Base-by-base conservation (phyloP, 192 early-diverging fungal genomes). In the Coemansia pectinata region DNA sequence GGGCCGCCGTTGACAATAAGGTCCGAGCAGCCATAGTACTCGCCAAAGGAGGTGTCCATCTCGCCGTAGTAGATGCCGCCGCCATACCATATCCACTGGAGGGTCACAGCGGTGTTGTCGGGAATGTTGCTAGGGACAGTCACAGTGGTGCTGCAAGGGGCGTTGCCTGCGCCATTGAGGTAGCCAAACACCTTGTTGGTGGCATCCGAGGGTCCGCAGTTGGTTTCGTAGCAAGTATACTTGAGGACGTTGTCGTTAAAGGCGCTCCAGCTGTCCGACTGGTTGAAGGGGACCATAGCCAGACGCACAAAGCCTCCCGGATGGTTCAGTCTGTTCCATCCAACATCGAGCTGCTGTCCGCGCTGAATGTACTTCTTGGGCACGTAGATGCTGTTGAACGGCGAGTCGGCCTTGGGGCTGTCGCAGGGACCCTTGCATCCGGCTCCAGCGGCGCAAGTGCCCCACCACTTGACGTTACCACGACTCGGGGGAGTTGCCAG, bases 41-140 rank as follows among this genome's bases (percentile, higher is more conserved):
- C 86, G 36, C 85, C 85, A 58, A 89, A 87, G n/a, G 85, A 86
- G 2, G 84, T 76, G 27, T 87, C 83, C 3, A 71, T 33, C 55
- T 87, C 70, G 15, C 78, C 87, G 62, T 87, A 87, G 71, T 87
- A 87, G 65, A 87, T 77, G 8, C 86, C 88, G 17, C 86, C 88
- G 15, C 85, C 86, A 65, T 84, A 87, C 88, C 88, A 89, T 34
- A 87, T 81, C 88, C 85, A 87, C 61, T 89, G 88, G 29, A 89
- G 74, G 5, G 88, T 89, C 44, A 74, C 64, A 1, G 69, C 82
- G 42, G 77, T 85, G 45, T 81, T 83, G 66, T 89, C 85, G 34
- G 81, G 73, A 15, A 87, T 78, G 70, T 87, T 79, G 33, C 68
- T 62, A 5, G 88, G 88, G 5, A 87, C 66, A 3, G 75, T 84